Evolutionary conservation across 805 yeast genomes (phyloP).

Genomic region (Candida railenensis): DNA sequence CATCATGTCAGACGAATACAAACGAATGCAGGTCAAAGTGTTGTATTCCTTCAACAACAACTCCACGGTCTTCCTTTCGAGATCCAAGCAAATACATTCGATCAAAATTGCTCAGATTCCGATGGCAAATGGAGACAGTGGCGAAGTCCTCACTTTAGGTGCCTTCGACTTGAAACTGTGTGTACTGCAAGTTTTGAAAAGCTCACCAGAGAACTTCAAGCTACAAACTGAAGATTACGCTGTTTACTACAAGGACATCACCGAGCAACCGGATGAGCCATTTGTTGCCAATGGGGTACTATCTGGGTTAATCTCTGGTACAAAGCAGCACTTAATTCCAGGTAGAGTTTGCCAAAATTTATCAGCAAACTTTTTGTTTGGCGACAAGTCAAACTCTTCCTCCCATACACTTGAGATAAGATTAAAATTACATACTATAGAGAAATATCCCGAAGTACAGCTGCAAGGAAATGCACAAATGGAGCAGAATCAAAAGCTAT

Average conservation of each 20-base stretch:
- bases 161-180: conserved; percentile 42
- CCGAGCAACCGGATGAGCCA: conserved; percentile 50
- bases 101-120: conserved; percentile 41
- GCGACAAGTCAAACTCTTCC: conserved; percentile 34
- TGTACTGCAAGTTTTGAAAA: conserved; percentile 33
- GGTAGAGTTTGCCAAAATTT: conserved; percentile 62
- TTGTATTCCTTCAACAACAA: conserved; percentile 44
- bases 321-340: conserved; percentile 34
- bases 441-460: conserved; percentile 11
- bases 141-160: conserved; percentile 36
- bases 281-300: conserved; percentile 43
- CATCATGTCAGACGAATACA: conserved; percentile 15
- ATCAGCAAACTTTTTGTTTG: conserved; percentile 41
- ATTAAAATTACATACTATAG: conserved; percentile 46
- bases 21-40: conserved; percentile 46
- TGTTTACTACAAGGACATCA: conserved; percentile 45
- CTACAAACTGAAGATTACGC: conserved; percentile 41
- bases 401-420: conserved; percentile 58
- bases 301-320: conserved; percentile 25
- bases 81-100: conserved; percentile 32
- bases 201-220: conserved; percentile 44
- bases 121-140: conserved; percentile 15
- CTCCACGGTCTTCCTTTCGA: conserved; percentile 41
- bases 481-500: conserved; percentile 2
- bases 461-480: conserved; percentile 8